A percentile compares a stretch with the other conserved stretches of the same genome.
These are phyloP conservation scores for Phytopythium cucurbitacearum DNA, from an alignment of 352 stramenopile genomes.

Conservation along the genomic window DNA sequence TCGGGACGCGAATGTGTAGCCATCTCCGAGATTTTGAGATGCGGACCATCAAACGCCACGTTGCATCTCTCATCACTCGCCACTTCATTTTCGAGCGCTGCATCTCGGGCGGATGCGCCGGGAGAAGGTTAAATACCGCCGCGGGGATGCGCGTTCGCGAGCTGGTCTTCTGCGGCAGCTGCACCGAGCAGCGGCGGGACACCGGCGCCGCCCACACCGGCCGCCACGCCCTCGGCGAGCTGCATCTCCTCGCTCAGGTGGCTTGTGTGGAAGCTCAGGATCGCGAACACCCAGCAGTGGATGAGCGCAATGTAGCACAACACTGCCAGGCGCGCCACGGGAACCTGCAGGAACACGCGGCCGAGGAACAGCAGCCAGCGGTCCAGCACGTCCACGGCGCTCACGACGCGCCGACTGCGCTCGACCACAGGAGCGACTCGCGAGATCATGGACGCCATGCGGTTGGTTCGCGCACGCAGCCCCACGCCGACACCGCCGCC, in stretches of 20 bases:
- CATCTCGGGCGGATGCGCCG: too few species aligned
- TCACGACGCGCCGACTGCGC: constrained; percentile 61
- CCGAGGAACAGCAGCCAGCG: constrained; percentile 74
- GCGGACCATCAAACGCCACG: too few species aligned
- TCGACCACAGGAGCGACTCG: constrained; percentile 65
- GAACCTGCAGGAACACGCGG: constrained; percentile 69
- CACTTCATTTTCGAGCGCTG: too few species aligned
- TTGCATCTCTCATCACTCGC: too few species aligned
- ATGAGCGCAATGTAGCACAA: constrained; percentile 78
- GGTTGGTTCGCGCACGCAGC: constrained; percentile 45
- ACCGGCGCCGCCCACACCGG: constrained; percentile 8
- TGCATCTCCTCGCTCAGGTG: constrained; percentile 79
- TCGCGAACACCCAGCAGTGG: constrained; percentile 83
- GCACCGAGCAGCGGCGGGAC: neutral
- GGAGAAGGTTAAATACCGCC: too few species aligned
- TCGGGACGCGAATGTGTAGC: too few species aligned
- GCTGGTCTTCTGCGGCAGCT: too few species aligned
- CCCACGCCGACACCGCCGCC: neutral
- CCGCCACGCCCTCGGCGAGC: constrained; percentile 17
- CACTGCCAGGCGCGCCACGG: constrained; percentile 67
- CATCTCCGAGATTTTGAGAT: too few species aligned
- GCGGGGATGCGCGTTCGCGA: too few species aligned
- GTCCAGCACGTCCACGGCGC: constrained; percentile 61
- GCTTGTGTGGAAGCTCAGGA: constrained; percentile 86
- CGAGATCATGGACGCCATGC: constrained; percentile 61